Conservation (phyloP, 2,329 filamentous ascomycete genomes). For the Colletotrichum lentis region DNA sequence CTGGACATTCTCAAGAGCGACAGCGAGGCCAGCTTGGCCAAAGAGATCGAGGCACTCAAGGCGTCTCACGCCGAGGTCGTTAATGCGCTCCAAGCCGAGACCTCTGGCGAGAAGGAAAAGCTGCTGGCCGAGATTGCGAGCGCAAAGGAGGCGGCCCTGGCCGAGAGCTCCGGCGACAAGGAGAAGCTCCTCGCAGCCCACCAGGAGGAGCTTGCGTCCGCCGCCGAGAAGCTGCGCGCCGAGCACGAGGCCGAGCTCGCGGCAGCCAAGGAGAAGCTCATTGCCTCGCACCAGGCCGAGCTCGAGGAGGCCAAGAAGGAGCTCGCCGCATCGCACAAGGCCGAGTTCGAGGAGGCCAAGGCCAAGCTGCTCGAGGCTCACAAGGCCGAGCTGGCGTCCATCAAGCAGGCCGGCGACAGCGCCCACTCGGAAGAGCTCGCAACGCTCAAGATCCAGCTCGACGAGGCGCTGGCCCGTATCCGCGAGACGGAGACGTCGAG, state of each 20-base stretch:
- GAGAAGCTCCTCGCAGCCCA: slow-evolving; percentile 48
- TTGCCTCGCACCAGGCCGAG: slow-evolving; percentile 57
- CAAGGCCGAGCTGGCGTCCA: slow-evolving; percentile 44
- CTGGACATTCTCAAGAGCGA: slow-evolving; percentile 55
- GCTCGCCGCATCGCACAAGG: slow-evolving; percentile 46
- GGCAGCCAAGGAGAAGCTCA: slow-evolving; percentile 46
- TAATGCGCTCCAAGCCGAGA: slow-evolving; percentile 53
- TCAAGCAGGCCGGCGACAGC: slow-evolving; percentile 46
- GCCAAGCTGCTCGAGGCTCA: slow-evolving; percentile 46
- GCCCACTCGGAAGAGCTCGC: slow-evolving; percentile 50
- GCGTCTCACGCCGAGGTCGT: slow-evolving; percentile 55
- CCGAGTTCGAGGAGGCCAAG: slow-evolving; percentile 49
- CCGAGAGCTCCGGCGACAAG: slow-evolving; percentile 51
- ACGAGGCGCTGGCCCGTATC: slow-evolving; percentile 45
- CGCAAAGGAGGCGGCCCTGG: slow-evolving; percentile 53
- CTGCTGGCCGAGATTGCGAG: slow-evolving; percentile 47
- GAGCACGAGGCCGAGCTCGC: slow-evolving; percentile 46
- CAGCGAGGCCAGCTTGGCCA: slow-evolving; percentile 50
- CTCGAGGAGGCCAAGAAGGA: slow-evolving; percentile 51
- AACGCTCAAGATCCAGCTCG: slow-evolving; percentile 47
- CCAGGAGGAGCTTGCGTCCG: slow-evolving; percentile 44
- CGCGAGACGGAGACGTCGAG: slow-evolving; percentile 52
- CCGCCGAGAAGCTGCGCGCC: slow-evolving; percentile 46
- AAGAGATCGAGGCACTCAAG: slow-evolving; percentile 54
- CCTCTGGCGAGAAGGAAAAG: slow-evolving; percentile 51